These are phyloP conservation scores for Mallotus repandus DNA, from an alignment of 441 rosid species.

Conservation along the genomic window DNA sequence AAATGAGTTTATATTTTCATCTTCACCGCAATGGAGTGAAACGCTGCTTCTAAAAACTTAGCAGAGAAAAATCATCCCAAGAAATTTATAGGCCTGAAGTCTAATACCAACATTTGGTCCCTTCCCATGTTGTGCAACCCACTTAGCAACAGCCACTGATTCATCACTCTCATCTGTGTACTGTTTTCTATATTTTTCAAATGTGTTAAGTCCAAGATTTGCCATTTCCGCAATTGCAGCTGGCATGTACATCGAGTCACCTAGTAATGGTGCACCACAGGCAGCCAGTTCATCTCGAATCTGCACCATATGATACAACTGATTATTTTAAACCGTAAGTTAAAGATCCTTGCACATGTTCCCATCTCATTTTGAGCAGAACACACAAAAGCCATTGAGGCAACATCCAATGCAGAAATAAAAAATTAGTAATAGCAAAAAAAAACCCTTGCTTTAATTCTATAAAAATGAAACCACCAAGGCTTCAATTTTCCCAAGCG, in stretches of 20 bases:
- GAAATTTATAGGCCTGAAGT: conserved; percentile 82
- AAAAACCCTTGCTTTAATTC: not conserved
- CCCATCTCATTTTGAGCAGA: not conserved
- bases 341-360: not conserved
- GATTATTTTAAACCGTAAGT: not conserved
- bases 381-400: not conserved
- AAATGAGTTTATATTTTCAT: too few species aligned
- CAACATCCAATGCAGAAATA: not conserved
- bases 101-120: conserved; percentile 72
- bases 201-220: conserved; percentile 61
- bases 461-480: not conserved
- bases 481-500: not conserved
- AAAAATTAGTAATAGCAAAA: not conserved
- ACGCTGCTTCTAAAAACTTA: too few species aligned
- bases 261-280: conserved; percentile 76
- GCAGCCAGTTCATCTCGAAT: conserved; percentile 85
- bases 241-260: conserved; percentile 88
- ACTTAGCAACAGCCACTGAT: conserved; percentile 53
- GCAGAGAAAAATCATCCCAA: too few species aligned
- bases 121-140: conserved; percentile 67
- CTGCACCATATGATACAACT: conserved; percentile 35
- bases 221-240: conserved; percentile 64
- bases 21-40: too few species aligned
- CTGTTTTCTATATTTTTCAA: conserved; percentile 43
- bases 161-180: conserved; percentile 37